Percentiles rank a stretch among this genome's conserved stretches.
Conservation (phyloP, 169 alveolate species). For the Plasmodium yoelii region DNA sequence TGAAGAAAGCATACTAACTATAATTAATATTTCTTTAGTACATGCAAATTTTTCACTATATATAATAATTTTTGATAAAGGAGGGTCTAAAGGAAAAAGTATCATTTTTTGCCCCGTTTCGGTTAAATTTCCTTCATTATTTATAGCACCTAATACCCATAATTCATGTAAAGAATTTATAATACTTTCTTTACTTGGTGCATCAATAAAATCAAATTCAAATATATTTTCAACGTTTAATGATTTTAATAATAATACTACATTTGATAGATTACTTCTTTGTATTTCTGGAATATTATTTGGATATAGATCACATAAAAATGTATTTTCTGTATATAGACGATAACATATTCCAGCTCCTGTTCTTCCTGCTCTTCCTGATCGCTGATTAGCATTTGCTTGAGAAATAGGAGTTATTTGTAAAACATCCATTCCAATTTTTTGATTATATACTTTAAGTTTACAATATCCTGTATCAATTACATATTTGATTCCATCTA, state of each 20-base stretch:
- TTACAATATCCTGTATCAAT: slow-evolving; percentile 99
- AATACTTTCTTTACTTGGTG: slow-evolving; percentile 99
- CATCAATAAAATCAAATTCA: slow-evolving; percentile 99
- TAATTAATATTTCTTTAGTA: slow-evolving; percentile 95
- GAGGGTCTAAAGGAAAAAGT: slow-evolving; percentile 99
- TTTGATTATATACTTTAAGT: slow-evolving; percentile 98
- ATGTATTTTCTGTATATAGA: slow-evolving; percentile 97
- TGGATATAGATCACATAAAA: slow-evolving; percentile 96
- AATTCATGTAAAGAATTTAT: slow-evolving; percentile 97
- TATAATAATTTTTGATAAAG: slow-evolving; percentile 97
- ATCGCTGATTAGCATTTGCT: slow-evolving; percentile 99
- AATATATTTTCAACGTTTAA: slow-evolving; percentile 95
- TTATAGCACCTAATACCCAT: slow-evolving; percentile 97
- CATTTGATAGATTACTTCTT: slow-evolving; percentile 99
- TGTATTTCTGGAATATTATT: slow-evolving; percentile 99
- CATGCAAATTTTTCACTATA: slow-evolving; percentile 87
- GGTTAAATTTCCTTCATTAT: slow-evolving; percentile 92
- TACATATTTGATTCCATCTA: slow-evolving; percentile 98
- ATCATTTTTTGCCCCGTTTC: slow-evolving; percentile 93
- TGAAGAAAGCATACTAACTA: slow-evolving; percentile 98
- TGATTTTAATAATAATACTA: slow-evolving; percentile 97
- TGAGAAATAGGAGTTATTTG: slow-evolving; percentile 99
- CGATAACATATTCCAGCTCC: slow-evolving; percentile 99
- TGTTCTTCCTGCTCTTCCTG: slow-evolving; percentile 99
- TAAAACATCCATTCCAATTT: slow-evolving; percentile 99